phyloP scores from a whole-genome alignment of 1,284 basidiomycete genomes.

The Microstroma glucosiphilum region DNA sequence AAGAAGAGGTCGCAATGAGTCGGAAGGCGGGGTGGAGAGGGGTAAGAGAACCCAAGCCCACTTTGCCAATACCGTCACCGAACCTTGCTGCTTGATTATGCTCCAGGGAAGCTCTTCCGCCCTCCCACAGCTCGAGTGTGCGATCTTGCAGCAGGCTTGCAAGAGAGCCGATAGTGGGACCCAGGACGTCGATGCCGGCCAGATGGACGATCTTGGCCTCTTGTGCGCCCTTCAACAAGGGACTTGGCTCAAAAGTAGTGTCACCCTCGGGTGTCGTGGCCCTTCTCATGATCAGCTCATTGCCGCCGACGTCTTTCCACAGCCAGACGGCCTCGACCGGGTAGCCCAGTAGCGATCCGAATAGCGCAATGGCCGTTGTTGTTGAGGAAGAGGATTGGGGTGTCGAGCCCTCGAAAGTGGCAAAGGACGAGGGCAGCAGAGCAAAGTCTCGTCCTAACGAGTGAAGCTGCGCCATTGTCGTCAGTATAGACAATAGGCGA shows the following conservation, averaged over 20 bases:
- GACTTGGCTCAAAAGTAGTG: slow-evolving; percentile 47
- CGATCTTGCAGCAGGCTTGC: slow-evolving; percentile 44
- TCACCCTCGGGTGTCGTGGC: slow-evolving; percentile 41
- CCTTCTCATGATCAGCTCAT: slow-evolving; percentile 49
- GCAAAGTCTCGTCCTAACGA: slow-evolving; percentile 44
- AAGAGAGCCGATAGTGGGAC: slow-evolving; percentile 46
- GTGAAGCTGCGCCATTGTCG: slow-evolving; percentile 50
- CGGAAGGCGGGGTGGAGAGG: slow-evolving; percentile 42
- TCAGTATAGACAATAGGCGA: slow-evolving; percentile 44
- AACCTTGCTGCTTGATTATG: neutral
- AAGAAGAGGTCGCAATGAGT: slow-evolving; percentile 47
- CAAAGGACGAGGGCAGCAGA: slow-evolving; percentile 31
- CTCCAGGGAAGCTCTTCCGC: slow-evolving; percentile 26
- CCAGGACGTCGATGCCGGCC: slow-evolving; percentile 51
- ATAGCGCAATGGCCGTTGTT: slow-evolving; percentile 46
- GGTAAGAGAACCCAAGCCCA: slow-evolving; percentile 17
- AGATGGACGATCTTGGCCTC: slow-evolving; percentile 50
- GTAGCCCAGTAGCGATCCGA: slow-evolving; percentile 50
- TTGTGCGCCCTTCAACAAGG: slow-evolving; percentile 44
- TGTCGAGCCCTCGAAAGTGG: slow-evolving; percentile 17
- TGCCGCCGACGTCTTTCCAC: slow-evolving; percentile 51
- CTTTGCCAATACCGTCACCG: slow-evolving; percentile 7
- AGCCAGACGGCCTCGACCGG: slow-evolving; percentile 49
- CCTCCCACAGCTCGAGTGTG: slow-evolving; percentile 47
- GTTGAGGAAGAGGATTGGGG: slow-evolving; percentile 49